Conservation (phyloP, 208 protist genomes). For the Angomonas desouzai region DNA sequence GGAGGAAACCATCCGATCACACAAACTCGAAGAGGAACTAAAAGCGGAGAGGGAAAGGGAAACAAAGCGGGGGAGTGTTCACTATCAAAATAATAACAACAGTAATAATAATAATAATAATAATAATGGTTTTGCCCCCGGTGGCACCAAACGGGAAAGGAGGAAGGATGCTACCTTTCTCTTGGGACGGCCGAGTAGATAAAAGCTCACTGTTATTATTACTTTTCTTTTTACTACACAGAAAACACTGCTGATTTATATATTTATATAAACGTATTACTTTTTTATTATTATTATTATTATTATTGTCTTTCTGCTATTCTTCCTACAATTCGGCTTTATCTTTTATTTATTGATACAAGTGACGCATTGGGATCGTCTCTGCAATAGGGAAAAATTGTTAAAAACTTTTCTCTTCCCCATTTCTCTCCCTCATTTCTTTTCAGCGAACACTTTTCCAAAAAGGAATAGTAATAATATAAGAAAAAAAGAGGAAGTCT, state of each 20-base stretch:
- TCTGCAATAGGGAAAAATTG: no score
- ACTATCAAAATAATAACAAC: neutral
- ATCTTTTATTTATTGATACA: no score
- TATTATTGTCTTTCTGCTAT: slow-evolving; percentile 13
- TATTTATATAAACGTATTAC: neutral
- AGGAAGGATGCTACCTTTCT: neutral
- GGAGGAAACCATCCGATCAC: slow-evolving; percentile 9
- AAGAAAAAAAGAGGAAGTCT: no score
- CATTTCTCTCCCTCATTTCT: slow-evolving; percentile 19
- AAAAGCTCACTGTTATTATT: neutral
- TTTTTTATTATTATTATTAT: slow-evolving; percentile 7
- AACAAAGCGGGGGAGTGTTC: neutral
- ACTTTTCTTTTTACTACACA: slow-evolving; percentile 6
- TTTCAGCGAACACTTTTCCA: no score
- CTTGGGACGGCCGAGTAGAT: neutral
- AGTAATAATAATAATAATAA: neutral
- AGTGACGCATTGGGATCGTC: no score
- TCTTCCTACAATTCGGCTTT: no score
- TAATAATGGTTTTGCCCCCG: neutral
- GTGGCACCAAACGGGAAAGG: neutral
- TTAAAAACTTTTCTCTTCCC: no score
- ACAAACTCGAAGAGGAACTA: neutral
- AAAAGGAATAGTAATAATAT: no score
- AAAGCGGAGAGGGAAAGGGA: neutral
- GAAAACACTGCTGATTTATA: slow-evolving; percentile 2